Base-by-base conservation (phyloP, 78 protist genomes). In the Dictyostelium capitatum region DNA sequence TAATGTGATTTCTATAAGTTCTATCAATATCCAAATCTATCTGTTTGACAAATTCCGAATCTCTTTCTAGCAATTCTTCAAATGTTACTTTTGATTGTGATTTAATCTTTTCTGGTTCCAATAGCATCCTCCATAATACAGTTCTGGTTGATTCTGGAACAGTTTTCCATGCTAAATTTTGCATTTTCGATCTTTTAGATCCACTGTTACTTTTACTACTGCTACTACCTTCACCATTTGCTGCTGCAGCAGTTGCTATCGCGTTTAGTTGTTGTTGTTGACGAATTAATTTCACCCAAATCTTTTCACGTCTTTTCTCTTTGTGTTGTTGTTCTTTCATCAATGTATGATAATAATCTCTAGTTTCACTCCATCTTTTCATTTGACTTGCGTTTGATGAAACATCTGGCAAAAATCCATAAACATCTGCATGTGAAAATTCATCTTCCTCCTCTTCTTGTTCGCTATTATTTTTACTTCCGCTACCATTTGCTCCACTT, bases 21-120 rank as follows among this genome's bases (percentile, higher is more conserved):
- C 97, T 37, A 54, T 95, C 83, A 20, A 95, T 90, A 30, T 95
- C 97, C 64, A 95, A 53, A 79, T 95, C 97, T 65, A 95, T 95
- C 12, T 95, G 97, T 41, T 95, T 85, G 3, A 79, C 94, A 75
- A 89, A 94, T 6, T 94, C 90, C 12, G 89, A 78, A 50, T 80
- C 84, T 12, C 81, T 46, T 25, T 82, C 84, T 0, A 92, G 20
- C 5, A 92, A 19, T 32, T 77, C 81, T 25, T 77, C 90, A 51
- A 25, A 87, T 9, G 57, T 17, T 17, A 74, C 74, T 11, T 81
- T 91, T 30, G 75, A 23, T 48, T 54, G 17, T 4, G 2, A 7
- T 17, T 48, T 64, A 0, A 56, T 28, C 8, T 56, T 79, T 11
- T 19, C 64, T 20, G 93, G 93, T 10, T 51, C 28, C 23, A 87